Percentiles rank a stretch among this genome's conserved stretches.
phyloP scores from a whole-genome alignment of 2,329 filamentous ascomycete genomes.

The Diatrype stigma region DNA sequence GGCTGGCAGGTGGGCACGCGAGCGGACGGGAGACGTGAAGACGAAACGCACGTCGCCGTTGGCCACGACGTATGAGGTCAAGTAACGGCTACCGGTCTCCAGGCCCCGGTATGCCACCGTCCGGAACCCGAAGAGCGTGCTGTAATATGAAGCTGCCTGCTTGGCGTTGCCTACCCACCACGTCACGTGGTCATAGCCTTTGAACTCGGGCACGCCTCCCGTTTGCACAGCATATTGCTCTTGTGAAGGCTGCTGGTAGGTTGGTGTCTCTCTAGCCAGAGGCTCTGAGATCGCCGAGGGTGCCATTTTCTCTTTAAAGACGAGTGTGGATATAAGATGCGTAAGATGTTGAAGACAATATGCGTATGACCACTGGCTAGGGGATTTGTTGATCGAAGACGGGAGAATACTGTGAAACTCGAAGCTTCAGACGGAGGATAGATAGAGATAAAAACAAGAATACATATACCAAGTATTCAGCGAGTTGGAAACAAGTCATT shows the following conservation, averaged over 20 bases:
- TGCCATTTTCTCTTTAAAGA: slow-evolving; percentile 43
- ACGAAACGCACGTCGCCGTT: slow-evolving; percentile 78
- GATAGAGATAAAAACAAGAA: background rate
- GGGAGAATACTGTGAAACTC: background rate
- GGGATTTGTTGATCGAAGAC: background rate
- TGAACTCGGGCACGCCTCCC: slow-evolving; percentile 55
- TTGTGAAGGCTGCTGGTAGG: slow-evolving; percentile 36
- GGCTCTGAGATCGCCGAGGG: slow-evolving; percentile 54
- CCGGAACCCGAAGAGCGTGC: slow-evolving; percentile 80
- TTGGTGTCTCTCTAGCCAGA: slow-evolving; percentile 38
- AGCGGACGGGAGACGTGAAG: slow-evolving; percentile 76
- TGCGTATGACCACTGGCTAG: background rate
- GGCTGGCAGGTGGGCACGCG: slow-evolving; percentile 45
- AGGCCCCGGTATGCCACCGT: slow-evolving; percentile 80
- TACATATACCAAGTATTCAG: background rate
- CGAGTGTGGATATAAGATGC: background rate
- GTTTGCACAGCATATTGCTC: slow-evolving; percentile 52
- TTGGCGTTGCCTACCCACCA: slow-evolving; percentile 98
- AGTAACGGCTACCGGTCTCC: slow-evolving; percentile 77
- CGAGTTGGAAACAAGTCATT: background rate
- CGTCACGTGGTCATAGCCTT: slow-evolving; percentile 86
- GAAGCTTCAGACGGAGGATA: background rate
- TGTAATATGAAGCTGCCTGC: slow-evolving; percentile 87
- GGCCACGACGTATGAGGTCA: slow-evolving; percentile 78
- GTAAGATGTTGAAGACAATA: background rate